These are phyloP conservation scores for Rhodosporidiobolus odoratus DNA, from an alignment of 768 basidiomycete species.

Conservation along the genomic window DNA sequence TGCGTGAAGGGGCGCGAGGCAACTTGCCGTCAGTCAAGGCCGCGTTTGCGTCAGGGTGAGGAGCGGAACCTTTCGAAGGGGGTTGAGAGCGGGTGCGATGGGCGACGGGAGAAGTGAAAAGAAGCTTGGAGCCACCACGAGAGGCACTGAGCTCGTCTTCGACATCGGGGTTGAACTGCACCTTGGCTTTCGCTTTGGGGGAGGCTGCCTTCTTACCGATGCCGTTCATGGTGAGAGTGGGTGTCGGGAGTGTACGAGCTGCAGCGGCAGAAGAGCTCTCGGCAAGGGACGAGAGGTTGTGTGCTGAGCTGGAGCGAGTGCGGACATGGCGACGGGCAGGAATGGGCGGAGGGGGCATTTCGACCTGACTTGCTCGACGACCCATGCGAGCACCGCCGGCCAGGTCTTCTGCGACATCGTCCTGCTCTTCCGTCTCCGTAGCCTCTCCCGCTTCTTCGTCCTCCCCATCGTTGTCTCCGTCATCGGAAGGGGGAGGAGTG, in stretches of 20 bases:
- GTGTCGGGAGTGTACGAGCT: too few species aligned
- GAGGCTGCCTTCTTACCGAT: conserved; percentile 7
- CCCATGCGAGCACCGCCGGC: conserved; percentile 45
- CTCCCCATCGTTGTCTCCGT: conserved; percentile 6
- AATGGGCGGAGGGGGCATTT: conserved; percentile 26
- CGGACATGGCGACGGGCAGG: conserved; percentile 12
- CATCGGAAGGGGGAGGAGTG: conserved; percentile 18
- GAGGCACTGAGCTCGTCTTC: neutral
- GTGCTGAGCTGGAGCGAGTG: neutral
- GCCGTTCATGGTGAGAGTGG: too few species aligned
- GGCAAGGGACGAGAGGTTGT: neutral
- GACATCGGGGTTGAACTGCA: neutral
- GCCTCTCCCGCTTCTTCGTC: conserved; percentile 5
- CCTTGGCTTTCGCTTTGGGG: neutral
- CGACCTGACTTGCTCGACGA: conserved; percentile 17
- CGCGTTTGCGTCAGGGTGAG: neutral
- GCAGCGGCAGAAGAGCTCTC: conserved; percentile 5
- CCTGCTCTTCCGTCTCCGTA: conserved; percentile 21
- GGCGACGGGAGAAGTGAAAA: conserved; percentile 22
- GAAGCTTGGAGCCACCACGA: too few species aligned
- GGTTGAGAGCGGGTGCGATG: conserved; percentile 15
- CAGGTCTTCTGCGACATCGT: conserved; percentile 47
- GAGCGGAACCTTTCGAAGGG: neutral
- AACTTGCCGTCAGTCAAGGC: neutral
- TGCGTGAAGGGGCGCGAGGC: neutral